Base-by-base conservation (phyloP, 2,329 filamentous ascomycete species). In the Canariomyces notabilis region DNA sequence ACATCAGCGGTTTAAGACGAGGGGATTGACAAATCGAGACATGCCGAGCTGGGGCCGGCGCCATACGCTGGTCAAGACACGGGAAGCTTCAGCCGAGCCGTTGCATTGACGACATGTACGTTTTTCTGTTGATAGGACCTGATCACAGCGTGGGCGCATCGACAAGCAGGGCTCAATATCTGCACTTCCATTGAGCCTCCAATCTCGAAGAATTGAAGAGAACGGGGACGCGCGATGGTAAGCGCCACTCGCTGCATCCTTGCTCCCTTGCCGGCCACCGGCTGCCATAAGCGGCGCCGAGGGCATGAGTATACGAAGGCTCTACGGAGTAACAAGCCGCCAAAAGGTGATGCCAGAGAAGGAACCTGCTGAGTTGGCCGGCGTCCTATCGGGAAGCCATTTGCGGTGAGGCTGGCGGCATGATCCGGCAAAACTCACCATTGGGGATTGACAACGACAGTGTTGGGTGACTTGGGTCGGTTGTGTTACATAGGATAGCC, bases 401-500 rank as follows among this genome's bases (percentile, higher is more conserved):
- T 48, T 44, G 49, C 55, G 53, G 57, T 58, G 56, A 60, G 57
- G 58, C 56, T 57, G 52, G 53, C 55, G 56, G 52, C 56, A 57
- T 49, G 38, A 49, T 36, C 52, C 56, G 52, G 52, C 50, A 45
- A 57, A 49, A 37, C 37, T 37, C 44, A 48, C 48, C 37, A 52
- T 53, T 52, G 14, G 55, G 50, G n/a, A n/a, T n/a, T n/a, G n/a
- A 37, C 40, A 36, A 37, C 31, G 21, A 29, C 38, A 36, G 33
- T 37, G 21, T 39, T 31, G 44, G 33, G 31, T 46, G 39, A 6
- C 14, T 29, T 29, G 26, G 7, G 26, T 7, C 14, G 6, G 6
- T 33, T 12, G 31, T 15, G n/a, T n/a, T n/a, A n/a, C n/a, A n/a
- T n/a, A n/a, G n/a, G n/a, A n/a, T n/a, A n/a, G n/a, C n/a, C n/a